These are phyloP conservation scores for Teunomyces atbi DNA, from an alignment of 805 yeast genomes.

Conservation along the genomic window DNA sequence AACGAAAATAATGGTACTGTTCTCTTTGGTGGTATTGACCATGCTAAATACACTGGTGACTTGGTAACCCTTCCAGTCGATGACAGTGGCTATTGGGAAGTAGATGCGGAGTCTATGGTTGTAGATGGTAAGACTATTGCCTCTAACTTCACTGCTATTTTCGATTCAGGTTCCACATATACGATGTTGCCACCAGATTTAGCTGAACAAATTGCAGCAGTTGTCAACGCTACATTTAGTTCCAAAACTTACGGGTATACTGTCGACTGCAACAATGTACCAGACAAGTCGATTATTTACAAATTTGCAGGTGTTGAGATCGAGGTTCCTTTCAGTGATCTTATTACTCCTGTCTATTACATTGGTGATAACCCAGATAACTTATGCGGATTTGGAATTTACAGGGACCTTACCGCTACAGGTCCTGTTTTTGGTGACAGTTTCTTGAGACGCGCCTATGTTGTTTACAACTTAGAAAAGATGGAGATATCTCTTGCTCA, in stretches of 20 bases:
- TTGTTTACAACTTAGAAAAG: slow-evolving; percentile 53
- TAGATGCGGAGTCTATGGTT: slow-evolving; percentile 3
- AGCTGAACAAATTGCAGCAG: neutral
- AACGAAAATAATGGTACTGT: slow-evolving; percentile 11
- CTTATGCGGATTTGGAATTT: neutral
- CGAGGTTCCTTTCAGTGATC: slow-evolving; percentile 7
- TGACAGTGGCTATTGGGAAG: neutral
- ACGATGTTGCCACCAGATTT: slow-evolving; percentile 5
- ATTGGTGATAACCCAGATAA: neutral
- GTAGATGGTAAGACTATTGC: neutral
- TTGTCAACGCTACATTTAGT: neutral
- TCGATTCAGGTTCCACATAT: slow-evolving; percentile 11
- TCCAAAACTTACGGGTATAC: neutral
- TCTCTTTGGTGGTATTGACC: slow-evolving; percentile 25
- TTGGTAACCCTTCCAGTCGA: slow-evolving; percentile 6
- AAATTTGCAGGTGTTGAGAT: slow-evolving; percentile 6
- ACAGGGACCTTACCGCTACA: neutral
- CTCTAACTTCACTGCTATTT: neutral
- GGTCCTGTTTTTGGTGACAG: slow-evolving; percentile 48
- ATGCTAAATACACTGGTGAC: slow-evolving; percentile 14
- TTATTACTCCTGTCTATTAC: neutral
- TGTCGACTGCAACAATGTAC: slow-evolving; percentile 7
- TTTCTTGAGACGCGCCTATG: slow-evolving; percentile 50
- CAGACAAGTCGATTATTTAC: slow-evolving; percentile 6
- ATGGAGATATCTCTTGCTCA: slow-evolving; percentile 46